Percentiles rank a stretch among this genome's conserved stretches.
Evolutionary conservation across 2,329 filamentous ascomycete genomes (phyloP).

Genomic region (Monosporascus sp.): DNA sequence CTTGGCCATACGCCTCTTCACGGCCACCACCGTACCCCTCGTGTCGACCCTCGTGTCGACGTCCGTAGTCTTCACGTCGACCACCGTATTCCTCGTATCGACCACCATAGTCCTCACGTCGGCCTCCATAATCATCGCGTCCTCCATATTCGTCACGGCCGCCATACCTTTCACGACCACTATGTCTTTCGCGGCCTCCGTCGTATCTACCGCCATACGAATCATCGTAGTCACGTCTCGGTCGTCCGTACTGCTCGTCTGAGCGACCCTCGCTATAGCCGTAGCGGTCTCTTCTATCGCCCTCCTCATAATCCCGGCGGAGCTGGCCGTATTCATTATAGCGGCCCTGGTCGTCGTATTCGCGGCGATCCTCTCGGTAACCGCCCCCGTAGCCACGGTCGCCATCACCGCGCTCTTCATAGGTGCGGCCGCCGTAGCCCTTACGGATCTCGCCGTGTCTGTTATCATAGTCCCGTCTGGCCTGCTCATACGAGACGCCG

Average conservation of each 20-base stretch:
- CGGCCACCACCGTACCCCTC: slow-evolving; percentile 7
- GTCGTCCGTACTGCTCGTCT: not conserved
- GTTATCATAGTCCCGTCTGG: slow-evolving; percentile 59
- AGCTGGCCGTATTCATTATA: not conserved
- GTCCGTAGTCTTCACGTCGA: slow-evolving; percentile 5
- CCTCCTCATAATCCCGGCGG: not conserved
- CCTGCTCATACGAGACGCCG: slow-evolving; percentile 64
- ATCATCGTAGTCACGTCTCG: not conserved
- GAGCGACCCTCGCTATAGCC: not conserved
- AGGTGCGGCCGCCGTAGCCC: slow-evolving; percentile 24
- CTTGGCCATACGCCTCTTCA: slow-evolving; percentile 41
- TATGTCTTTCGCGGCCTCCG: not conserved
- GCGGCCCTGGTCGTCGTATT: slow-evolving; percentile 6
- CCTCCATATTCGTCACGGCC: slow-evolving; percentile 32
- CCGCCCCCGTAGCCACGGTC: slow-evolving; percentile 13
- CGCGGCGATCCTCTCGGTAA: slow-evolving; percentile 4
- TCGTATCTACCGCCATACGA: not conserved
- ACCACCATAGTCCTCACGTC: slow-evolving; percentile 21
- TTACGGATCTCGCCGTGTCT: slow-evolving; percentile 34
- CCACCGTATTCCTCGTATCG: slow-evolving; percentile 26
- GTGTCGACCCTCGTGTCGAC: not conserved
- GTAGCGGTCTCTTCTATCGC: not conserved
- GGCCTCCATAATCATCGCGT: slow-evolving; percentile 9
- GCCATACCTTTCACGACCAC: slow-evolving; percentile 10
- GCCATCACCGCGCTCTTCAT: slow-evolving; percentile 22